A percentile compares a stretch with the other conserved stretches of the same genome.
phyloP scores from a whole-genome alignment of 1,284 basidiomycete genomes.

The Melanopsichium pennsylvanicum region DNA sequence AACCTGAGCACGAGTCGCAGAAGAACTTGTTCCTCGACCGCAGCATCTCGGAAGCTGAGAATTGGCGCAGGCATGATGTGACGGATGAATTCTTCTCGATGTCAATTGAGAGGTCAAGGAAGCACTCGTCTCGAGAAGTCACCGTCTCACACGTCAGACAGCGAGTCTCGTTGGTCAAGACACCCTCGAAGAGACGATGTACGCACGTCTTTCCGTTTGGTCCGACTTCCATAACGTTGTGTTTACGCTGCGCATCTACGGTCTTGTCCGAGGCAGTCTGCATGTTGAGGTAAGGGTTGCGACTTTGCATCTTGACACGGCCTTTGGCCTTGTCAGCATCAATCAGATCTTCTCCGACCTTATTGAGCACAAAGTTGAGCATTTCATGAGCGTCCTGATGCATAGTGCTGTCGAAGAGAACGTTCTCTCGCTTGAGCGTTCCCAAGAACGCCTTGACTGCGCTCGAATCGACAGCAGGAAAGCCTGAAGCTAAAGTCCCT shows the following conservation, averaged over 20 bases:
- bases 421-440: conserved; percentile 55
- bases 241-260: conserved; percentile 53
- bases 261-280: conserved; percentile 20
- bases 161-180: conserved; percentile 92
- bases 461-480: conserved; percentile 73
- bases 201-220: conserved; percentile 77
- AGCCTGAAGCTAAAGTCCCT: conserved; percentile 82
- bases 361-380: conserved; percentile 90
- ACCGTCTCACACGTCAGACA: conserved; percentile 90
- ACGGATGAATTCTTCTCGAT: conserved; percentile 97
- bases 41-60: conserved; percentile 97
- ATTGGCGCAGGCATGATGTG: conserved; percentile 91
- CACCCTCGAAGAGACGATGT: conserved; percentile 90
- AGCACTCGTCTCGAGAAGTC: conserved; percentile 93
- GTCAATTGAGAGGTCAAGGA: conserved; percentile 95
- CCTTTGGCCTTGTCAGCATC: conserved; percentile 63
- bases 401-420: conserved; percentile 61
- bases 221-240: conserved; percentile 49
- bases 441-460: conserved; percentile 54
- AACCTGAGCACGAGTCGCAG: conserved; percentile 92
- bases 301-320: conserved; percentile 40
- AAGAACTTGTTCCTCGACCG: conserved; percentile 98
- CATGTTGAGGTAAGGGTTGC: conserved; percentile 29
- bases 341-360: conserved; percentile 90
- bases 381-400: conserved; percentile 95